These are phyloP conservation scores for Clonostachys byssicola DNA, from an alignment of 2,329 filamentous ascomycete genomes.

Conservation along the genomic window DNA sequence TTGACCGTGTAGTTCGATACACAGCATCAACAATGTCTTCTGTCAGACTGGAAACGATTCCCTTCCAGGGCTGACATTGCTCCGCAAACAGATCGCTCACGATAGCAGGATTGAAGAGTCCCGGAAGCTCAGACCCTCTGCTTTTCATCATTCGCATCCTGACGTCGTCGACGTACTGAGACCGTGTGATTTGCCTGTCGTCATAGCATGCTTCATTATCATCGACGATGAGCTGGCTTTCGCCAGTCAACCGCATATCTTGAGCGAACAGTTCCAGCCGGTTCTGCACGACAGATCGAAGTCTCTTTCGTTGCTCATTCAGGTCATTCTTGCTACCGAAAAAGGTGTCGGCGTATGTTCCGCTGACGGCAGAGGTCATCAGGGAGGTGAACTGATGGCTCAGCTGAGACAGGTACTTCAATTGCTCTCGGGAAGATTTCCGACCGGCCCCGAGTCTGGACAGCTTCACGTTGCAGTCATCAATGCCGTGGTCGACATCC, in stretches of 20 bases:
- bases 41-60: constrained; percentile 19
- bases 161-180: constrained; percentile 1
- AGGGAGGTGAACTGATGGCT: constrained; percentile 32
- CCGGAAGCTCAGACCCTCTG: constrained; percentile 48
- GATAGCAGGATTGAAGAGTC: constrained; percentile 56
- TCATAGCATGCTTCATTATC: background rate
- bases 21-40: constrained; percentile 17
- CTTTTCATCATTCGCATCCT: constrained; percentile 9
- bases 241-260: background rate
- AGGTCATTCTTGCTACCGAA: constrained; percentile 14
- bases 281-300: constrained; percentile 17
- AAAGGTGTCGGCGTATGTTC: constrained; percentile 20
- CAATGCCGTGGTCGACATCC: constrained; percentile 32
- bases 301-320: constrained; percentile 8
- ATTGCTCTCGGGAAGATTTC: constrained; percentile 39
- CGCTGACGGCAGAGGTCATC: constrained; percentile 16
- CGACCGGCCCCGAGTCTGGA: constrained; percentile 43
- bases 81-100: constrained; percentile 56
- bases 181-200: constrained; percentile 5
- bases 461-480: constrained; percentile 28
- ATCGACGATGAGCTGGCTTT: background rate
- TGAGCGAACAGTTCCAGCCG: constrained; percentile 3
- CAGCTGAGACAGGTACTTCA: constrained; percentile 37
- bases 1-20: background rate
- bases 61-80: constrained; percentile 51